These are phyloP conservation scores for Trichoderma pleuroti DNA, from an alignment of 2,329 filamentous ascomycete genomes.

Conservation along the genomic window DNA sequence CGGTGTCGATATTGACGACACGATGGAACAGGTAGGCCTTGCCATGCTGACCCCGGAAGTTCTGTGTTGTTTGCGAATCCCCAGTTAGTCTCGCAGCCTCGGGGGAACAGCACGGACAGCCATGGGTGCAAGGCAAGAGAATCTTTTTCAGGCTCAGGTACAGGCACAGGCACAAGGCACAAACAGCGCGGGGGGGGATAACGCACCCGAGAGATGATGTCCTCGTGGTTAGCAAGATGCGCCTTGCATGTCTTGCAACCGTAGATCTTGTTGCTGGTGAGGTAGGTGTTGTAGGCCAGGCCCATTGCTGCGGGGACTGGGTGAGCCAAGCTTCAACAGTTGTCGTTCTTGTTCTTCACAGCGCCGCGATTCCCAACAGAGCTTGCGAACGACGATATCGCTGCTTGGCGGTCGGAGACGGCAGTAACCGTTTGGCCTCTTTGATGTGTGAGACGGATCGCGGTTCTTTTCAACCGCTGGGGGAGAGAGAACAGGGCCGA, in stretches of 20 bases:
- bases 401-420: neutral
- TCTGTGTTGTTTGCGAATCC: constrained; percentile 53
- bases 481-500: neutral
- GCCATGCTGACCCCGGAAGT: constrained; percentile 96
- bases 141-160: neutral
- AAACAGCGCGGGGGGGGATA: neutral
- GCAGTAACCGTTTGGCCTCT: neutral
- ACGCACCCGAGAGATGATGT: constrained; percentile 87
- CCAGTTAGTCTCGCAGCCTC: neutral
- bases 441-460: neutral
- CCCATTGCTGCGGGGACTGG: constrained; percentile 58
- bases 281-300: constrained; percentile 86
- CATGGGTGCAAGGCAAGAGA: neutral
- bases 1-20: constrained; percentile 85
- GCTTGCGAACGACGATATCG: neutral
- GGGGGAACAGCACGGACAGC: neutral
- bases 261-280: constrained; percentile 82
- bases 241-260: constrained; percentile 94
- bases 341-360: neutral
- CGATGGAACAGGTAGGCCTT: constrained; percentile 95
- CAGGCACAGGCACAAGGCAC: neutral
- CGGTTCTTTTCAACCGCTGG: neutral
- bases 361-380: neutral
- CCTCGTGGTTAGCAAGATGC: constrained; percentile 90
- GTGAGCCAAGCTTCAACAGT: neutral